Conservation (phyloP, 2,329 filamentous ascomycete species). For the Mollisiaceae sp. region DNA sequence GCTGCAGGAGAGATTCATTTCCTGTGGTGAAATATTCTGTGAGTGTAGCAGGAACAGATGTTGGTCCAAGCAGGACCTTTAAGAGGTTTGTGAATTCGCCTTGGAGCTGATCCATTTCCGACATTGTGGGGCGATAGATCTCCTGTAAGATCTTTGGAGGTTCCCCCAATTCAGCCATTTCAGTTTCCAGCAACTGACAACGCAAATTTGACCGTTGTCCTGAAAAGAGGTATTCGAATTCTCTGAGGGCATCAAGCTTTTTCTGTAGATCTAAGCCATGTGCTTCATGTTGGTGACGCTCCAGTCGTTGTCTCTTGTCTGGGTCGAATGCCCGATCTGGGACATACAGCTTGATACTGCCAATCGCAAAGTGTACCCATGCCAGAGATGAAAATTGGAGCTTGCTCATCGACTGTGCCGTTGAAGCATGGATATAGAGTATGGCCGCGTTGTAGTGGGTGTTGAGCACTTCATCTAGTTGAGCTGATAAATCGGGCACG, state of each 20-base stretch:
- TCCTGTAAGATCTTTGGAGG: constrained; percentile 67
- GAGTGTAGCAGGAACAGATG: constrained; percentile 26
- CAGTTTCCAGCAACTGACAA: constrained; percentile 63
- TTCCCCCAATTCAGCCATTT: constrained; percentile 67
- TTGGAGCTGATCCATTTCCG: constrained; percentile 74
- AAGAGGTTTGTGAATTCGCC: constrained; percentile 82
- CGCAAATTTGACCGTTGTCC: constrained; percentile 72
- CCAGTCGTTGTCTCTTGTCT: constrained; percentile 67
- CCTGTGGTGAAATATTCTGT: constrained; percentile 30
- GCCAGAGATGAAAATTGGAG: constrained; percentile 58
- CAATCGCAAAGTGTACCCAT: constrained; percentile 78
- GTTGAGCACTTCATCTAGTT: constrained; percentile 33
- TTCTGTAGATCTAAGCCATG: constrained; percentile 59
- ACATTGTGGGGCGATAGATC: constrained; percentile 73
- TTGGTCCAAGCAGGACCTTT: constrained; percentile 47
- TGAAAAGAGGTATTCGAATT: constrained; percentile 71
- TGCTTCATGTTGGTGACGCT: constrained; percentile 62
- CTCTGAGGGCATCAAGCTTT: constrained; percentile 63
- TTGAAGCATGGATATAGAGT: constrained; percentile 39
- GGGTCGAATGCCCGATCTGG: constrained; percentile 89
- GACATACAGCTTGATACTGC: constrained; percentile 79
- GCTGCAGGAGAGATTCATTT: constrained; percentile 49
- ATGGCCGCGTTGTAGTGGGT: constrained; percentile 46
- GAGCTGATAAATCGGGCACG: background rate
- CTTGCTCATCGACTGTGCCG: constrained; percentile 23